Conservation (phyloP, 2,329 filamentous ascomycete genomes). For the Sporothrix humicola region DNA sequence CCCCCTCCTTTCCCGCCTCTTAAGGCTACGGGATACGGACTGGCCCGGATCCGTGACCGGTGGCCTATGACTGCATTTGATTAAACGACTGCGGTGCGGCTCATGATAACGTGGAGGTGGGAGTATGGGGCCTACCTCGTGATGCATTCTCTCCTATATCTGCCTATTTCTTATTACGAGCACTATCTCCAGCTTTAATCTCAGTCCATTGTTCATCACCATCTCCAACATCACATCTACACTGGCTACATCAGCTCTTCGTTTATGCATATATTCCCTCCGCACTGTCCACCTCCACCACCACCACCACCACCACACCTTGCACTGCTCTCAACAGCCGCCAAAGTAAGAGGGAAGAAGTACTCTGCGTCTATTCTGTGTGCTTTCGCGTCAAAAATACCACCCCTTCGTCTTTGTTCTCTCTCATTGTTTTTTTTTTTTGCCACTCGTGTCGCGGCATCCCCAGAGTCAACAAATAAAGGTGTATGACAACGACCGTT, state of each 20-base stretch:
- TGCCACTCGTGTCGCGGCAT: not conserved
- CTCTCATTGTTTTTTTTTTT: not conserved
- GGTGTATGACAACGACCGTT: too few relatives aligned
- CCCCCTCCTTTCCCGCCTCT: too few relatives aligned
- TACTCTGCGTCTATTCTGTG: slow-evolving; percentile 3
- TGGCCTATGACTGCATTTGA: not conserved
- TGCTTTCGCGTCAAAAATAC: not conserved
- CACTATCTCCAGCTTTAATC: not conserved
- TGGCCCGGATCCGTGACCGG: slow-evolving; percentile 8
- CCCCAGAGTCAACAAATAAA: not conserved
- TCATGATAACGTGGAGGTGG: not conserved
- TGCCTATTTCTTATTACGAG: slow-evolving; percentile 19
- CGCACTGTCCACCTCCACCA: not conserved
- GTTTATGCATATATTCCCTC: slow-evolving; percentile 2
- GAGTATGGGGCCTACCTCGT: not conserved
- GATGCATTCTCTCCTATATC: slow-evolving; percentile 12
- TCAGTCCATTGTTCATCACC: slow-evolving; percentile 3
- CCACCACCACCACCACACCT: not conserved
- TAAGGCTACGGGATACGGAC: slow-evolving; percentile 1
- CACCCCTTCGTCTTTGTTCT: not conserved
- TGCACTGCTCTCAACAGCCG: not conserved
- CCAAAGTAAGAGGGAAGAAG: slow-evolving; percentile 3
- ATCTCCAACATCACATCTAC: not conserved
- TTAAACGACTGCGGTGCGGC: not conserved
- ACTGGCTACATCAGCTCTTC: not conserved